Evolutionary conservation across 2,329 filamentous ascomycete genomes (phyloP).

Genomic region (Cucurbitaria berberidis): DNA sequence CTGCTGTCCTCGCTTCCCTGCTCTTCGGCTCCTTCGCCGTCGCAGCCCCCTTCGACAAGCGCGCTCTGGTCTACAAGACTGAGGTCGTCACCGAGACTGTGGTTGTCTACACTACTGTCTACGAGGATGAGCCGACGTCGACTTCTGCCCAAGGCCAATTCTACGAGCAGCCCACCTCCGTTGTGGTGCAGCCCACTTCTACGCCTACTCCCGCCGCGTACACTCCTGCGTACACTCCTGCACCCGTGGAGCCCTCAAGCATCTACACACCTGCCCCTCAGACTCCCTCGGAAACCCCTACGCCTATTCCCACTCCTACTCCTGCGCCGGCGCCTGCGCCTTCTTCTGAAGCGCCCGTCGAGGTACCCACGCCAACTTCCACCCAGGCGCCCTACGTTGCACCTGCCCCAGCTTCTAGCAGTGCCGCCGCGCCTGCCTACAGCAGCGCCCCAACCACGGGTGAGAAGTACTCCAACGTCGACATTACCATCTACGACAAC

Average conservation of each 20-base stretch:
- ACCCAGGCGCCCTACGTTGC: constrained; percentile 8
- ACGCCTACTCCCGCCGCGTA: constrained; percentile 16
- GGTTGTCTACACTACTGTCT: constrained; percentile 46
- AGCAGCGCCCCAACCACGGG: constrained; percentile 7
- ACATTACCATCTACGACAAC: constrained; percentile 46
- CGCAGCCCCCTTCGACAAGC: constrained; percentile 44
- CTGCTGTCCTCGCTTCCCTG: constrained; percentile 42
- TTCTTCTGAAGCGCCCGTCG: constrained; percentile 1
- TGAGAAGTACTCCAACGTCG: constrained; percentile 23
- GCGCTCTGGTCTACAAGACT: constrained; percentile 43
- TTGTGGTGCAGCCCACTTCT: constrained; percentile 17
- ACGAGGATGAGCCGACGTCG: constrained; percentile 29
- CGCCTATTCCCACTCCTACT: constrained; percentile 15
- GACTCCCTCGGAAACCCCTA: constrained; percentile 10
- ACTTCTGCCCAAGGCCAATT: constrained; percentile 28
- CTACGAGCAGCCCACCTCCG: constrained; percentile 31
- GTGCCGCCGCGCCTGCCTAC: constrained; percentile 9
- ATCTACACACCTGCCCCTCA: too few species aligned
- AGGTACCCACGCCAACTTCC: constrained; percentile 8
- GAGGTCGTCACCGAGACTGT: constrained; percentile 43
- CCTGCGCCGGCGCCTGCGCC: constrained; percentile 11
- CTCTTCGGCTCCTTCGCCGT: constrained; percentile 44
- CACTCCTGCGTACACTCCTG: constrained; percentile 20
- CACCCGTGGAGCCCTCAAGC: too few species aligned
- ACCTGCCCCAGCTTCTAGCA: constrained; percentile 2